Evolutionary conservation across 345 rosid species (phyloP).

Genomic region (Excoecaria cochinchinensis): DNA sequence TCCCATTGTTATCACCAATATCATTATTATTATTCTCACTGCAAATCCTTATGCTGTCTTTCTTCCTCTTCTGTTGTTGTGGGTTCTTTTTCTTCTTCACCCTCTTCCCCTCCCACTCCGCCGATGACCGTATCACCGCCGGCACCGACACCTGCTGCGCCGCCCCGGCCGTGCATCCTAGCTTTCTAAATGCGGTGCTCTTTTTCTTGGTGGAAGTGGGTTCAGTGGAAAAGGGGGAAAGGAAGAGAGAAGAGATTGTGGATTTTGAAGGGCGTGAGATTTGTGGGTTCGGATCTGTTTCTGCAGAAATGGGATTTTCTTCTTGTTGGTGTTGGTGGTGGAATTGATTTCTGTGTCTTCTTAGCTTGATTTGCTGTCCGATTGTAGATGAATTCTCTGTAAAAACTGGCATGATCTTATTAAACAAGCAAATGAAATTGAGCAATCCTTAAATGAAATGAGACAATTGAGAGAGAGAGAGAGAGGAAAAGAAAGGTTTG

Average conservation of each 20-base stretch:
- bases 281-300: conserved; percentile 41
- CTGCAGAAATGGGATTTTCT: conserved; percentile 2
- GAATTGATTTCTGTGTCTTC: conserved; percentile 53
- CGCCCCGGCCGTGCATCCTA: conserved; percentile 75
- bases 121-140: conserved; percentile 70
- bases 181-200: conserved; percentile 51
- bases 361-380: conserved; percentile 45
- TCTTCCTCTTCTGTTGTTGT: conserved; percentile 33
- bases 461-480: neutral
- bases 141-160: conserved; percentile 85
- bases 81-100: conserved; percentile 43
- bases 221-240: conserved; percentile 29
- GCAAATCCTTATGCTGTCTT: conserved; percentile 26
- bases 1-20: conserved; percentile 6
- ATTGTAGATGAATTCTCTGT: conserved; percentile 46
- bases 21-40: conserved; percentile 13
- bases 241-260: conserved; percentile 47
- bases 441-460: conserved; percentile 1
- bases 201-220: conserved; percentile 44
- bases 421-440: neutral
- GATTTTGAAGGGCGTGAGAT: conserved; percentile 45
- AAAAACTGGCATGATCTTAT: conserved; percentile 45
- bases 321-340: conserved; percentile 6
- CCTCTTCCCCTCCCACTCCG: conserved; percentile 69
- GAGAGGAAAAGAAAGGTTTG: neutral